A percentile compares a stretch with the other conserved stretches of the same genome.
Conservation (phyloP, 2,329 filamentous ascomycete species). For the Colletotrichum abscissum region DNA sequence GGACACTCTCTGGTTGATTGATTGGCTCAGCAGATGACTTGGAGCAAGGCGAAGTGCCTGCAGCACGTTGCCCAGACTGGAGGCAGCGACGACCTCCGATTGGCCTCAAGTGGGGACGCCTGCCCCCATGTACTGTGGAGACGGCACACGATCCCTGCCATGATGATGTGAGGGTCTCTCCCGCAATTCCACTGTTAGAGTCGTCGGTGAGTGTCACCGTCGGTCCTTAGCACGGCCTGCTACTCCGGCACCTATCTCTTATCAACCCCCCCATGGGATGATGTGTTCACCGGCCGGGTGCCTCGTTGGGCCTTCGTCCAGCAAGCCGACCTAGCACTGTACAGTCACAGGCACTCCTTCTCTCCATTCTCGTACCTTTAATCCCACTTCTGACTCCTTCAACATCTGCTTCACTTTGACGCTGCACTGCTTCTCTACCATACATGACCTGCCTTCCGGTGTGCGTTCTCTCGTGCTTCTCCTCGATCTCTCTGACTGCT, state of each 20-base stretch:
- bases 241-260: conserved; percentile 33
- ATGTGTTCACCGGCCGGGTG: conserved; percentile 32
- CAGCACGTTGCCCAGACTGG: conserved; percentile 13
- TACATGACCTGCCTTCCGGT: conserved; percentile 17
- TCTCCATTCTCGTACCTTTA: conserved; percentile 26
- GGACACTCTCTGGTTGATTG: background rate
- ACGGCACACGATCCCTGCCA: conserved; percentile 21
- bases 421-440: conserved; percentile 21
- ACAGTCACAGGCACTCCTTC: conserved; percentile 33
- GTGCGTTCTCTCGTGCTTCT: conserved; percentile 9
- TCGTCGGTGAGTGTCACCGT: background rate
- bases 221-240: conserved; percentile 5
- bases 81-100: conserved; percentile 28
- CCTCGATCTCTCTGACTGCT: conserved; percentile 14
- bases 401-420: conserved; percentile 21
- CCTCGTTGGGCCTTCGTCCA: conserved; percentile 33
- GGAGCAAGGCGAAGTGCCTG: conserved; percentile 31
- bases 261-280: conserved; percentile 34
- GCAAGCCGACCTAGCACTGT: conserved; percentile 30
- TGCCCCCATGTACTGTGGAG: conserved; percentile 24
- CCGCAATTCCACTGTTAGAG: conserved; percentile 35
- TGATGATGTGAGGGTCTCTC: conserved; percentile 35
- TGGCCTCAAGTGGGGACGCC: background rate
- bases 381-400: conserved; percentile 27
- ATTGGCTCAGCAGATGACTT: conserved; percentile 18